These are phyloP conservation scores for Phoma herbarum DNA, from an alignment of 2,329 filamentous ascomycete species.

Conservation along the genomic window DNA sequence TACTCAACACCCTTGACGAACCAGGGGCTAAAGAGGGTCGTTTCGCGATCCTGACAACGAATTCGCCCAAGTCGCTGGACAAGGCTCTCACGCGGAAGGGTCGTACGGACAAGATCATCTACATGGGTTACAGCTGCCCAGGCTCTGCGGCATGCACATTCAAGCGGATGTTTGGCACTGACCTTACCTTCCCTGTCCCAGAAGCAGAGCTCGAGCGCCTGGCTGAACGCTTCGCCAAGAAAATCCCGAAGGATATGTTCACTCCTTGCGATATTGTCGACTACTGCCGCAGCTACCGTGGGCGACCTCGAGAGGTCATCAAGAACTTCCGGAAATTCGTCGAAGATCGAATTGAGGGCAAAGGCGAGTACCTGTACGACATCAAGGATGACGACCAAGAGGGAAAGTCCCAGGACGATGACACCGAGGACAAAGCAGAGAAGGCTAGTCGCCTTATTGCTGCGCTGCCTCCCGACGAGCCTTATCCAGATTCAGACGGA, in stretches of 20 bases:
- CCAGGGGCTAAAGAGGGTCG: not conserved
- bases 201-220: not conserved
- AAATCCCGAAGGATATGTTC: too few species aligned
- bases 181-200: not conserved
- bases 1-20: not conserved
- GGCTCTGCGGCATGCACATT: not conserved
- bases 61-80: constrained; percentile 1
- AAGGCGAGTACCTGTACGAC: not conserved
- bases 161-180: not conserved
- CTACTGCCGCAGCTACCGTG: not conserved
- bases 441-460: not conserved
- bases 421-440: not conserved
- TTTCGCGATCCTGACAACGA: not conserved
- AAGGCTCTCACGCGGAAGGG: not conserved
- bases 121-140: not conserved
- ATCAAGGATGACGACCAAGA: not conserved
- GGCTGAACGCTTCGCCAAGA: not conserved
- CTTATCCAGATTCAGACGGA: not conserved
- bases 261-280: not conserved
- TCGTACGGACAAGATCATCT: not conserved
- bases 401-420: not conserved
- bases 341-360: not conserved
- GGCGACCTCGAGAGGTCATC: not conserved
- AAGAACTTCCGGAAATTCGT: not conserved
- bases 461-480: not conserved